phyloP scores from a whole-genome alignment of 306 rosid species.

The Vachellia collinsii region DNA sequence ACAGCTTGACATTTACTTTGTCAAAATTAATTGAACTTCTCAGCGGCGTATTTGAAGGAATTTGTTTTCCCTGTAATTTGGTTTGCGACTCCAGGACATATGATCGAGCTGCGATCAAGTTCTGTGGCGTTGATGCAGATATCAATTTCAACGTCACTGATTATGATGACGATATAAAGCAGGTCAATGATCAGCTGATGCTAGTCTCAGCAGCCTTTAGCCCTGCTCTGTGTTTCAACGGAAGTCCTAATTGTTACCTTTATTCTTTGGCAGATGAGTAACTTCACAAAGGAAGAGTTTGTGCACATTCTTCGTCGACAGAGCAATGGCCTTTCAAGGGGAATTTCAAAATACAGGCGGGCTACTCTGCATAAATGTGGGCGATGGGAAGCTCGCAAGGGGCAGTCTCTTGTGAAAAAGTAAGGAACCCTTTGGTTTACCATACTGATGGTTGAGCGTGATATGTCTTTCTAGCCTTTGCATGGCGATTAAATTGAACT shows the following conservation, averaged over 20 bases:
- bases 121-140: constrained; percentile 87
- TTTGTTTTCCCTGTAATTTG: neutral
- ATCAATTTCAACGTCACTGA: constrained; percentile 77
- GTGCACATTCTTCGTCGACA: constrained; percentile 88
- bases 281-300: constrained; percentile 82
- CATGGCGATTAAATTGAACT: constrained; percentile 1
- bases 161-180: constrained; percentile 81
- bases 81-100: constrained; percentile 65
- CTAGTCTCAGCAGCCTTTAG: neutral
- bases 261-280: constrained; percentile 63
- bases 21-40: too few species aligned
- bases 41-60: too few species aligned
- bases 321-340: constrained; percentile 88
- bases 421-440: constrained; percentile 39
- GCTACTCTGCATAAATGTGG: constrained; percentile 90
- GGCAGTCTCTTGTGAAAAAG: constrained; percentile 91
- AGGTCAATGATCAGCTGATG: constrained; percentile 43
- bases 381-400: constrained; percentile 98
- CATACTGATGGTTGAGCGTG: constrained; percentile 9
- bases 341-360: constrained; percentile 86
- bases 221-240: neutral
- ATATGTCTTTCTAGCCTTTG: neutral
- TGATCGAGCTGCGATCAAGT: constrained; percentile 94
- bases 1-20: too few species aligned
- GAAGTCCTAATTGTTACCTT: neutral